phyloP scores from a whole-genome alignment of 192 early-diverging fungal genomes.

The Geranomyces michiganensis region DNA sequence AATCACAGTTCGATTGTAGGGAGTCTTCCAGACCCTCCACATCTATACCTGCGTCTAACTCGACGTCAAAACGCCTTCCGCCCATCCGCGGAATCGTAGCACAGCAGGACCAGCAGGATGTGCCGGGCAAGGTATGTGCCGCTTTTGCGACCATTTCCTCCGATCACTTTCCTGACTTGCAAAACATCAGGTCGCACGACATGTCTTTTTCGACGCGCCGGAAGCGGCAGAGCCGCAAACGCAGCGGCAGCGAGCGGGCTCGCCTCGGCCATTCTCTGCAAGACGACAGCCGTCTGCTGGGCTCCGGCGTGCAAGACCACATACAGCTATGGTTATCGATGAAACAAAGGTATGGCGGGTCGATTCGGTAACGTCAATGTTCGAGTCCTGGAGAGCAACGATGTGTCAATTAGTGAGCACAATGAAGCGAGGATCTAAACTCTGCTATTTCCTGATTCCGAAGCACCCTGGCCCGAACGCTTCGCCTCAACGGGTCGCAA shows the following conservation, averaged over 20 bases:
- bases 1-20: constrained; percentile 10
- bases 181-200: constrained; percentile 12
- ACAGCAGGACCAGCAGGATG: constrained; percentile 2
- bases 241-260: constrained; percentile 11
- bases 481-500: background rate
- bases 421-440: background rate
- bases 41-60: background rate
- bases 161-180: background rate
- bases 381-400: background rate
- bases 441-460: background rate
- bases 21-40: constrained; percentile 35
- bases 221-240: constrained; percentile 11
- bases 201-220: constrained; percentile 34
- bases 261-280: constrained; percentile 34
- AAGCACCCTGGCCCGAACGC: background rate
- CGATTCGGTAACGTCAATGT: no score
- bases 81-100: constrained; percentile 29
- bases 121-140: background rate
- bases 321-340: constrained; percentile 28
- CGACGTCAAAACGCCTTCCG: constrained; percentile 28
- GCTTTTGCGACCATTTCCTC: no score
- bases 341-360: constrained; percentile 17
- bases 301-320: constrained; percentile 25
- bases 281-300: constrained; percentile 31
- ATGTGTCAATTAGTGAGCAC: background rate